Percentiles rank a stretch among this genome's conserved stretches.
Conservation (phyloP, 1,284 basidiomycete genomes). For the Cutaneotrichosporon curvatum region DNA sequence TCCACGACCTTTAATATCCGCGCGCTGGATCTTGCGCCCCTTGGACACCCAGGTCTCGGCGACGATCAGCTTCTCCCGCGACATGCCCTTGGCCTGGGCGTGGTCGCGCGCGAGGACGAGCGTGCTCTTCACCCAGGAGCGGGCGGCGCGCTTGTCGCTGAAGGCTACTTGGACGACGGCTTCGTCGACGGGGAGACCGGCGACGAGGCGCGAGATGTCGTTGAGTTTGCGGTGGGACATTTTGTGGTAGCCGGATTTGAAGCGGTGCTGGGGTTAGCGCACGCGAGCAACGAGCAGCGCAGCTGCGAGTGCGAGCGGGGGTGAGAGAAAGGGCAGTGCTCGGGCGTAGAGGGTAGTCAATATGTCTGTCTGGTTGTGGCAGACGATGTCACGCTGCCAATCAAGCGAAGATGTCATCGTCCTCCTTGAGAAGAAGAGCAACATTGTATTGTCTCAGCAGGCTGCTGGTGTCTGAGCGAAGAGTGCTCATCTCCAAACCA, state of each 20-base stretch:
- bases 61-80: conserved; percentile 69
- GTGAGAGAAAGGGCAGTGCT: neutral
- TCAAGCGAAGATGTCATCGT: too few species aligned
- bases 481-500: too few species aligned
- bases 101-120: conserved; percentile 80
- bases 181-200: conserved; percentile 81
- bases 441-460: too few species aligned
- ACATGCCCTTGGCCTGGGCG: conserved; percentile 72
- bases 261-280: conserved; percentile 29
- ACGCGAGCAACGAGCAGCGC: neutral
- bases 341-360: too few species aligned
- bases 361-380: too few species aligned
- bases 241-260: conserved; percentile 74
- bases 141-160: conserved; percentile 79
- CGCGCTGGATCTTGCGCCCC: conserved; percentile 57
- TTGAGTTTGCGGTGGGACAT: conserved; percentile 90
- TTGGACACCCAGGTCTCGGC: conserved; percentile 92
- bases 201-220: conserved; percentile 76
- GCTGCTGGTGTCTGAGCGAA: too few species aligned
- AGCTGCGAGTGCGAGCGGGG: neutral
- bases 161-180: conserved; percentile 97
- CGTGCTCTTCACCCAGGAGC: conserved; percentile 72
- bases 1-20: conserved; percentile 83
- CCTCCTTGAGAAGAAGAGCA: too few species aligned
- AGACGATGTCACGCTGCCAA: too few species aligned